A percentile compares a stretch with the other conserved stretches of the same genome.
phyloP scores from a whole-genome alignment of 768 basidiomycete species.

The Lepiota brunneoincarnata region DNA sequence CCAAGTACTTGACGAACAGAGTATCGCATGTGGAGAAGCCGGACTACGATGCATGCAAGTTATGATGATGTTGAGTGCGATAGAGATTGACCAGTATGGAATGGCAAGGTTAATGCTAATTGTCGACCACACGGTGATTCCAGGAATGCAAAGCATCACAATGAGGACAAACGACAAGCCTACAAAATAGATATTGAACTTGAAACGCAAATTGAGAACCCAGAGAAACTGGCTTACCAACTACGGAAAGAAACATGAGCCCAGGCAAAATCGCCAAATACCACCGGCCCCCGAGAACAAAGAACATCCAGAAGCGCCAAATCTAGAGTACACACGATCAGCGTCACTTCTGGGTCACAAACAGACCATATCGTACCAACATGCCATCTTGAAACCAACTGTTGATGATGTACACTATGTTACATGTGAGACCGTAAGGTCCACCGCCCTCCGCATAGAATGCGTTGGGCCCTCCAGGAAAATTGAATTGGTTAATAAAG shows the following conservation, averaged over 20 bases:
- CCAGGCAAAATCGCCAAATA: slow-evolving; percentile 5
- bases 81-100: slow-evolving; percentile 33
- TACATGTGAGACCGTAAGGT: slow-evolving; percentile 13
- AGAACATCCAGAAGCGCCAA: slow-evolving; percentile 13
- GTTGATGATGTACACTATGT: slow-evolving; percentile 14
- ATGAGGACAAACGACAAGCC: too few relatives aligned
- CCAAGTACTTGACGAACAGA: slow-evolving; percentile 18
- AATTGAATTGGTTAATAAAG: slow-evolving; percentile 18
- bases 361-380: slow-evolving; percentile 10
- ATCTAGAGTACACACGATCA: neutral
- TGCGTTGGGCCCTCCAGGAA: slow-evolving; percentile 15
- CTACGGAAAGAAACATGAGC: slow-evolving; percentile 9
- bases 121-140: slow-evolving; percentile 14
- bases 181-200: too few relatives aligned
- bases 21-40: slow-evolving; percentile 28
- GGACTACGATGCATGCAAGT: slow-evolving; percentile 33
- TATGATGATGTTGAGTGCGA: slow-evolving; percentile 35
- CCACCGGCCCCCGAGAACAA: slow-evolving; percentile 4
- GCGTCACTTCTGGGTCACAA: too few relatives aligned
- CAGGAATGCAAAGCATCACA: slow-evolving; percentile 5
- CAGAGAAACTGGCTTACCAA: too few relatives aligned
- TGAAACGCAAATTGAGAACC: too few relatives aligned
- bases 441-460: slow-evolving; percentile 8
- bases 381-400: slow-evolving; percentile 19
- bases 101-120: slow-evolving; percentile 27